phyloP scores from a whole-genome alignment of 208 protist genomes.

The Porcisia deanei region DNA sequence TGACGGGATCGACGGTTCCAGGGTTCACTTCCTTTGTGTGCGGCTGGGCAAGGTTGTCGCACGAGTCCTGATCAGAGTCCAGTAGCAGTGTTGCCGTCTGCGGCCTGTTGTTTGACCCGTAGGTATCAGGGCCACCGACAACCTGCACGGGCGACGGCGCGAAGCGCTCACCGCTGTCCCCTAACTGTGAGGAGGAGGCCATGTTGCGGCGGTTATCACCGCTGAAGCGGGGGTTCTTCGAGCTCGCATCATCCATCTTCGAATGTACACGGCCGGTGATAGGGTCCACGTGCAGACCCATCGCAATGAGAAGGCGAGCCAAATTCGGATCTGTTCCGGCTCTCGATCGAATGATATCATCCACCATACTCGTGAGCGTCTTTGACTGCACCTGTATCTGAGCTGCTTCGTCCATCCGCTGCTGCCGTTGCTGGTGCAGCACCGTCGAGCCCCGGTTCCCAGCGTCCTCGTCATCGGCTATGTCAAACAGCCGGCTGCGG shows the following conservation, averaged over 20 bases:
- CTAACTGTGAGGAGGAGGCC: not conserved
- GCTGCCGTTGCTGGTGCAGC: constrained; percentile 16
- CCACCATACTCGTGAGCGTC: constrained; percentile 59
- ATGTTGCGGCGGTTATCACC: not conserved
- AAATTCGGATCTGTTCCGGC: constrained; percentile 42
- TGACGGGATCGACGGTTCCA: not conserved
- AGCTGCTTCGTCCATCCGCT: constrained; percentile 27
- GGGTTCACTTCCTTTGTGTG: not conserved
- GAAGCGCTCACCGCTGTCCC: constrained; percentile 7
- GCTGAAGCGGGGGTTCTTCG: not conserved
- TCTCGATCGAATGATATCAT: constrained; percentile 55
- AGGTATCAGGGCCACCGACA: constrained; percentile 7
- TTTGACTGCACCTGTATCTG: constrained; percentile 37
- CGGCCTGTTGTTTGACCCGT: constrained; percentile 2
- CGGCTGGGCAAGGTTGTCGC: not conserved
- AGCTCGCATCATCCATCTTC: not conserved
- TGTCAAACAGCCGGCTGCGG: constrained; percentile 21
- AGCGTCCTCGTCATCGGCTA: constrained; percentile 18
- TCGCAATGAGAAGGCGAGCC: constrained; percentile 47
- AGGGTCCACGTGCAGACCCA: constrained; percentile 59
- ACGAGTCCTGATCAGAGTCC: constrained; percentile 22
- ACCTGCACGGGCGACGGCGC: constrained; percentile 20
- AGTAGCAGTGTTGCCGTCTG: constrained; percentile 30
- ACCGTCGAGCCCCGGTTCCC: constrained; percentile 5
- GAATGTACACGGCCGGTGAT: constrained; percentile 33